Evolutionary conservation across 441 rosid species (phyloP).

Genomic region (Pelargonium citronellum): DNA sequence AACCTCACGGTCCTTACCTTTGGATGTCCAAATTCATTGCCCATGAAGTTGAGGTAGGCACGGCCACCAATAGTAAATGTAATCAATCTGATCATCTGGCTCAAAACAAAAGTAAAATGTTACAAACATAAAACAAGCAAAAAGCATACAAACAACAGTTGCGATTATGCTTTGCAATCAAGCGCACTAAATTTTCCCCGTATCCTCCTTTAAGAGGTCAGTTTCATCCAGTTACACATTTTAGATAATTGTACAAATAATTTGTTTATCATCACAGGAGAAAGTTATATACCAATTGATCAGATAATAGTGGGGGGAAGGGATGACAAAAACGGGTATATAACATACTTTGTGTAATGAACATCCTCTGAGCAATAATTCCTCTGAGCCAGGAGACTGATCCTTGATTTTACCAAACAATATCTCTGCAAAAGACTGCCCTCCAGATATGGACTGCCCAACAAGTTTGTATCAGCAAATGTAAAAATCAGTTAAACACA

Average conservation of each 20-base stretch:
- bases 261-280: neutral
- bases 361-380: constrained; percentile 52
- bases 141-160: constrained; percentile 2
- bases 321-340: constrained; percentile 17
- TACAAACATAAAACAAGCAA: constrained; percentile 13
- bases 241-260: neutral
- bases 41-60: constrained; percentile 95
- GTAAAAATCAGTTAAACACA: constrained; percentile 13
- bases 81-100: constrained; percentile 82
- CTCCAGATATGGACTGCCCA: constrained; percentile 83
- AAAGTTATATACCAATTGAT: neutral
- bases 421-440: constrained; percentile 82
- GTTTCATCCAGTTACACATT: neutral
- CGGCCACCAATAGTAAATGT: constrained; percentile 74
- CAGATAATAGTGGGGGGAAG: constrained; percentile 11
- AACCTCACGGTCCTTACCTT: constrained; percentile 38
- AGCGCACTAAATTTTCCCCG: neutral
- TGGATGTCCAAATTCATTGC: constrained; percentile 98
- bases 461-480: constrained; percentile 20
- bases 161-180: constrained; percentile 4
- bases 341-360: constrained; percentile 63
- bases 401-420: constrained; percentile 54
- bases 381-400: constrained; percentile 41
- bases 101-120: constrained; percentile 26
- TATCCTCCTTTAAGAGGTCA: neutral